Evolutionary conservation across 768 basidiomycete species (phyloP), one percentile per base, ranked within the genome.

Genomic region (Candolleomyces efflorescens): DNA sequence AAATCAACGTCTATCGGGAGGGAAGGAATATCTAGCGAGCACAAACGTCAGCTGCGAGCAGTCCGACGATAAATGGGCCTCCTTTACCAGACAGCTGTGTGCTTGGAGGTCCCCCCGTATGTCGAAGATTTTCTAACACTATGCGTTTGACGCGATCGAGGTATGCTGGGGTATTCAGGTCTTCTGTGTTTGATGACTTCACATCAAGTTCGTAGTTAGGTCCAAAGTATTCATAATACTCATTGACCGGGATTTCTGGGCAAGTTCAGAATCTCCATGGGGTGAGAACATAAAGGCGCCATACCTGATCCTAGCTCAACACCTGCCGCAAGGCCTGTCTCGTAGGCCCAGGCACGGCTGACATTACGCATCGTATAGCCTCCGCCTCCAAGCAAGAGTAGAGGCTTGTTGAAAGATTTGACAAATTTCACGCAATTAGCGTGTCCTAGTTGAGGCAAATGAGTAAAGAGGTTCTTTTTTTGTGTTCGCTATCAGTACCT

Each of bases 321-420:
- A 11, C 97, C 97, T 22, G 96, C 94, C n/a, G 97, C 97, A 44
- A 99, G 73, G 22, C 97, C 97, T 2, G 97, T 99, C 74, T 99
- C 97, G 66, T 85, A 99, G 20, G 97, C 96, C 97, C 97, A 99
- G 12, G 91, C 88, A 44, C 97, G 83, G 61, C 93, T 94, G 59
- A 98, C 96, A 61, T 96, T 96, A 45, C 95, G 89, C 85, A 99
- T 96, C 3, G 97, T 99, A 72, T 99, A 99, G 0, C 97, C 97
- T 10, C 97, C 97, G 24, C 97, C 97, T 13, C 97, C 97, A 23
- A 99, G 84, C 18, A 99, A 78, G 11, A 99, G 76, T n/a, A 98
- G 71, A 1, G 97, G 97, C 50, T 92, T 89, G 68, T 92, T 89
- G 74, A 98, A 97, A 0, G 92, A 93, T 70, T 98, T 97, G 54